Conservation (phyloP, 805 yeast species). For the Ogataea pilisensis region DNA sequence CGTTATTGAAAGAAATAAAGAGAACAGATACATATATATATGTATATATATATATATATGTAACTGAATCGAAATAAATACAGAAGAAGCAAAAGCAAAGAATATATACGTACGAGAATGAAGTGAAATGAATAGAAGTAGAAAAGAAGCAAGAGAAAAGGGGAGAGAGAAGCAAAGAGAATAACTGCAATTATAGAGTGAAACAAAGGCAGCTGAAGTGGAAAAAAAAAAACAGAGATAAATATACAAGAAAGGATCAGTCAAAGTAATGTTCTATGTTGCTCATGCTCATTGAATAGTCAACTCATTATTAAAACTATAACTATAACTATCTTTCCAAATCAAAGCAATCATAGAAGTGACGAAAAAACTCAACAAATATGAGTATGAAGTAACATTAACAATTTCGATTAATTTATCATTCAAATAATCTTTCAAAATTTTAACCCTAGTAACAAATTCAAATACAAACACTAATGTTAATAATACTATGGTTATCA, state of each 20-base stretch:
- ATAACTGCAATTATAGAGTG: not conserved
- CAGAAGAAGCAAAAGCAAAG: too few species aligned
- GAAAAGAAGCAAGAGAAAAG: too few species aligned
- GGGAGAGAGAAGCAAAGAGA: too few species aligned
- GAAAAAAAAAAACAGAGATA: not conserved
- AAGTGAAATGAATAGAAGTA: too few species aligned
- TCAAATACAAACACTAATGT: conserved; percentile 18
- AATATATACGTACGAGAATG: too few species aligned
- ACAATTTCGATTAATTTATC: conserved; percentile 16
- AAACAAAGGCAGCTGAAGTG: not conserved
- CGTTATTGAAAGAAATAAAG: too few species aligned
- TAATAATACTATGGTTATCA: conserved; percentile 13
- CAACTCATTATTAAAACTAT: conserved; percentile 16
- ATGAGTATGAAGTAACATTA: conserved; percentile 20
- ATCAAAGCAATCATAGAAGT: conserved; percentile 19
- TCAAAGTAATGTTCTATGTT: not conserved
- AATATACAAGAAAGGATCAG: not conserved
- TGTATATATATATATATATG: too few species aligned
- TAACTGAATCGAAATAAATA: too few species aligned
- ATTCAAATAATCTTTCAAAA: conserved; percentile 11
- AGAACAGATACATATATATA: too few species aligned
- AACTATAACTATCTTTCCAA: conserved; percentile 26
- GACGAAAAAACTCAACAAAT: conserved; percentile 20
- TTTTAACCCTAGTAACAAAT: conserved; percentile 14
- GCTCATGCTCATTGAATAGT: too few species aligned